Evolutionary conservation across 1,284 basidiomycete genomes (phyloP), one percentile per base, ranked within the genome.

Genomic region (Ceratobasidium sp.): DNA sequence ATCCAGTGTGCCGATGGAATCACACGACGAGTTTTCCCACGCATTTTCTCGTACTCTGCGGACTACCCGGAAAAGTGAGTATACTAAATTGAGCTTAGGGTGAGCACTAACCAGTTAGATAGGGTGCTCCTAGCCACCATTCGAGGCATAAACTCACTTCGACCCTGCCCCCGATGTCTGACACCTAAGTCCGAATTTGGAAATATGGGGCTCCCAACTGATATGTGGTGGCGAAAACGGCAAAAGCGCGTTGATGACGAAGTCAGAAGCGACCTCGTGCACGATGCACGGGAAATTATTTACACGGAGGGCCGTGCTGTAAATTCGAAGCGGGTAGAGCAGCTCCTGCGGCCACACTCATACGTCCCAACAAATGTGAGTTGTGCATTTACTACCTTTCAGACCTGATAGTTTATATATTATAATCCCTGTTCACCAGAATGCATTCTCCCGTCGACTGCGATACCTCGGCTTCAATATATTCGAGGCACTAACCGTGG

Each of bases 41-140:
- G 83, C 2, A 77, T 86, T 33, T 83, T 86, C 44, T 83, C 82
- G 18, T 86, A 87, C 77, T 84, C 84, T 12, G 85, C 84, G 0
- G 86, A 87, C 77, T 86, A 86, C 81, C 78, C 85, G 1, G 85
- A 87, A 78, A 86, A 85, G 85, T 86, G 77, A 71, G 82, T 82
- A 14, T 3, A 54, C 18, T 27, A 54, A 14, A 20, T 20, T 54
- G 52, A 20, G 52, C 5, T 54, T 54, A 20, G 52, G 52, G 12
- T 14, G 12, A 38, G 38, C 8, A 38, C 38, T 38, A 38, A 38
- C 38, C 38, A 38, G 38, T 8, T 8, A 38, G 8, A 38, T 8
- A 38, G 38, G 8, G 38, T 38, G 38, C 38, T 38, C 38, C 38
- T 57, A 27, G n/a, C 20, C 79, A 76, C 76, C 0, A 78, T 81